Evolutionary conservation across 306 rosid genomes (phyloP), one percentile per base, ranked within the genome.

Genomic region (Prunus davidiana): DNA sequence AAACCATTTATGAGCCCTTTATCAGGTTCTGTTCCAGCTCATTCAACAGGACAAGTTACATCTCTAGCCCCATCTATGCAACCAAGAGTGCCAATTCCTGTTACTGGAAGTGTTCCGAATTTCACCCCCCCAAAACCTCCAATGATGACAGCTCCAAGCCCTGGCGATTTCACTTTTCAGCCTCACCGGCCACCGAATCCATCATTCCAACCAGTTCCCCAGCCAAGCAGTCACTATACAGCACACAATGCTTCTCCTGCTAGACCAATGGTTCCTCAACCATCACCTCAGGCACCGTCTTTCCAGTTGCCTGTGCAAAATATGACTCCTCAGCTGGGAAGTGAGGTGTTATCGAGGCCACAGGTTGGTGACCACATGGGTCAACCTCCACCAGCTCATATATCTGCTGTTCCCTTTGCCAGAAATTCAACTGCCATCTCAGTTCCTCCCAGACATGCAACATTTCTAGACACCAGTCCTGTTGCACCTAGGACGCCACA

Each of bases 121-220:
- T 79, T 83, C 55, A 62, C 80, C 58, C 74, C 82, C 25, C 64
- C 66, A 63, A 83, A 78, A 74, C 90, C 91, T 58, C 86, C 86
- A 1, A 57, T 32, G 49, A 73, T 61, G 74, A 64, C 58, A 3
- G 66, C 86, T 76, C 84, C 92, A 70, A 84, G 80, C 79, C 84
- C 92, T 13, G 88, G 90, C 16, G 80, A 87, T 84, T 90, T 92
- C 76, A 88, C 91, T 68, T 95, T 92, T 79, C 97, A 82, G 64
- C 85, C 88, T 22, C 92, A 76, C 49, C 67, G 72, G 50, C 93
- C 88, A 0, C 88, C 64, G 51, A 83, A 80, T 80, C 66, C 84
- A 80, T 81, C 88, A 78, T 45, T 80, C 80, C 91, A 89, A 82
- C 73, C 68, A 52, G 65, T 69, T 70, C 76, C 86, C 51, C 83